Base-by-base conservation (phyloP, 257 asterid genomes). In the Buddleja alternifolia region DNA sequence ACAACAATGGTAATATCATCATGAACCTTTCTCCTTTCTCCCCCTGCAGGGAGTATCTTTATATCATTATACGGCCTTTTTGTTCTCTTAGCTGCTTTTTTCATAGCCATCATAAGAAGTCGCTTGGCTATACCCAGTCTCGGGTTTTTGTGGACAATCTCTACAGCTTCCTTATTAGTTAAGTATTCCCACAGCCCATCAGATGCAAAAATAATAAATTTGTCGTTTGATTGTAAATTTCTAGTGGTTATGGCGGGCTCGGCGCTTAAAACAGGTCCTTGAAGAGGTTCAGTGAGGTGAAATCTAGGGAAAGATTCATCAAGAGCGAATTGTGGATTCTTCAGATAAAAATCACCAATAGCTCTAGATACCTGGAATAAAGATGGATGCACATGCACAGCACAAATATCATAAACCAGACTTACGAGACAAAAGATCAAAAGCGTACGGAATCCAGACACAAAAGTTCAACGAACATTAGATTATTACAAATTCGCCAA, bases 161-260 rank as follows among this genome's bases (percentile, higher is more conserved):
- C 83, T 4, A 82, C 95, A 4, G 87, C 92, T 76, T 89, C 82
- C 67, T 92, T 85, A 69, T 87, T 87, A 42, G 85, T 71, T 58
- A 92, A 48, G 71, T 63, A 81, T 9, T 92, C 90, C 97, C 97
- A 92, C 36, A 89, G 85, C 44, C 97, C 97, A 66, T 80, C 89
- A 2, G 98, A 89, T 58, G 96, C 98, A 65, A 92, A 84, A 6
- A 87, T 85, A 32, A 92, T n/a, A 50, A 89, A 92, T 60, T 77
- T 84, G 77, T 89, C 94, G 2, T 40, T 46, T 8, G 73, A 72
- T 53, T 74, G 80, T 60, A 92, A 53, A 9, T 32, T 58, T 78
- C 83, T 77, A 12, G 85, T 61, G 63, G 6, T 39, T 11, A 87
- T 67, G 67, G 85, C 39, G 0, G 98, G 98, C 63, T 87, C 96